Percentiles rank a stretch among this genome's conserved stretches.
These are phyloP conservation scores for Quercus robur DNA, from an alignment of 306 rosid species.

Conservation along the genomic window DNA sequence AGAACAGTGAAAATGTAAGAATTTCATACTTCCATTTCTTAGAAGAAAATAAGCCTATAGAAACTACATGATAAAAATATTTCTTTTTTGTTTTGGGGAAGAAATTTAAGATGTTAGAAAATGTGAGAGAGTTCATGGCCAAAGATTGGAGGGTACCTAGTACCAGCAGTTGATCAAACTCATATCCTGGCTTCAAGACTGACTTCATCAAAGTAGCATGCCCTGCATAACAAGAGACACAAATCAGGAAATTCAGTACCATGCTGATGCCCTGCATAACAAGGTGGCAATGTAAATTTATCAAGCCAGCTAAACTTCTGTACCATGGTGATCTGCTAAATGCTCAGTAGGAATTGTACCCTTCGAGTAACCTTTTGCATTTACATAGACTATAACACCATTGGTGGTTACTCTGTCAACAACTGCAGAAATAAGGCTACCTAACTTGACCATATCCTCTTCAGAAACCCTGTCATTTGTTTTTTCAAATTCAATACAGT, in stretches of 20 bases:
- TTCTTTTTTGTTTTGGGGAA: background rate
- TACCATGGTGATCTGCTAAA: conserved; percentile 94
- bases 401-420: conserved; percentile 66
- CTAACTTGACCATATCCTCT: conserved; percentile 58
- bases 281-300: background rate
- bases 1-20: too few species aligned
- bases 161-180: conserved; percentile 74
- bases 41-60: background rate
- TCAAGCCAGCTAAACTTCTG: background rate
- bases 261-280: conserved; percentile 8
- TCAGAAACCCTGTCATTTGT: conserved; percentile 70
- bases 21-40: background rate
- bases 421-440: conserved; percentile 77
- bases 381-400: conserved; percentile 57
- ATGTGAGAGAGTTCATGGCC: background rate
- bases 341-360: conserved; percentile 76
- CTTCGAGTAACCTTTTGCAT: conserved; percentile 56
- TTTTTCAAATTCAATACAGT: conserved; percentile 12
- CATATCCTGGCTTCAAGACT: conserved; percentile 80
- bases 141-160: conserved; percentile 50
- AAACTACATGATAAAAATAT: background rate
- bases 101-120: background rate
- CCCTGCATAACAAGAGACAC: conserved; percentile 42
- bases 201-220: conserved; percentile 68
- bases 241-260: conserved; percentile 16